These are phyloP conservation scores for Penicillium crystallinum DNA, from an alignment of 495 filamentous ascomycete genomes.

Conservation along the genomic window DNA sequence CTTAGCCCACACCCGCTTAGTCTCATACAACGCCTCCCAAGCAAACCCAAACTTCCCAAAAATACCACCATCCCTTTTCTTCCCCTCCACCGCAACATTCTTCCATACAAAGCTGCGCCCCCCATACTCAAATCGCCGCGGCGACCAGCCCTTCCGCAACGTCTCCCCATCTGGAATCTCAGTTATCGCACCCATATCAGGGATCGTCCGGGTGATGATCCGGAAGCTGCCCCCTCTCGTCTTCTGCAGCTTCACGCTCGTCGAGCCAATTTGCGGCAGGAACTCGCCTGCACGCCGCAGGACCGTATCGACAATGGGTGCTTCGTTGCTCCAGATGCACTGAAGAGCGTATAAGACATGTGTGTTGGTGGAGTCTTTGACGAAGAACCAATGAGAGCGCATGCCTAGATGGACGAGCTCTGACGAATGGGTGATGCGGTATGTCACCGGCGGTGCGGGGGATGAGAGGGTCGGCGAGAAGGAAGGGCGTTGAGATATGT, in stretches of 20 bases:
- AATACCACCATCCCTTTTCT: constrained; percentile 8
- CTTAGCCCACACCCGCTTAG: constrained; percentile 20
- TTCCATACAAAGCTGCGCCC: constrained; percentile 19
- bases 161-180: constrained; percentile 15
- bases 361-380: constrained; percentile 15
- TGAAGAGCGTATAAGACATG: constrained; percentile 17
- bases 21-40: constrained; percentile 19
- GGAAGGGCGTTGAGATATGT: constrained; percentile 5
- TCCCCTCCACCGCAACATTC: constrained; percentile 5
- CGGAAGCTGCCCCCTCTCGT: constrained; percentile 13
- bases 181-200: constrained; percentile 9
- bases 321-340: constrained; percentile 14
- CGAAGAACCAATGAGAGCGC: constrained; percentile 18
- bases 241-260: constrained; percentile 12
- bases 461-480: constrained; percentile 6
- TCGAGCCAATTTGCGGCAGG: constrained; percentile 11
- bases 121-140: constrained; percentile 16
- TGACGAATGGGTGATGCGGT: constrained; percentile 16
- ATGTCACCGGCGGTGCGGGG: constrained; percentile 2
- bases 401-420: constrained; percentile 11
- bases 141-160: constrained; percentile 13
- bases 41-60: constrained; percentile 7
- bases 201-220: constrained; percentile 9
- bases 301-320: constrained; percentile 12
- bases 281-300: constrained; percentile 16